Conservation (phyloP, 768 basidiomycete species). For the Hygrophorus pudorinus region DNA sequence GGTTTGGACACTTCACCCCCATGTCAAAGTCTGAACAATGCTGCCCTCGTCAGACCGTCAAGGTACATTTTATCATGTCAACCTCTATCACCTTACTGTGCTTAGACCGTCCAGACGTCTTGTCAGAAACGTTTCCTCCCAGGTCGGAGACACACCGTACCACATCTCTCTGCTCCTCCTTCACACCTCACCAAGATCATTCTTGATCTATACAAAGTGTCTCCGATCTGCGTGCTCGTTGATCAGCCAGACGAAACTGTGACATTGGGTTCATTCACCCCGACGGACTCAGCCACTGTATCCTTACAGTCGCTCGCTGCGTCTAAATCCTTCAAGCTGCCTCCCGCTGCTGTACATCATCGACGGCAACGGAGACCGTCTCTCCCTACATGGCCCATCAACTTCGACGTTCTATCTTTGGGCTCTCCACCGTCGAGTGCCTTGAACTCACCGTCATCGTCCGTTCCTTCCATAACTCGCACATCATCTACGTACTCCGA, state of each 20-base stretch:
- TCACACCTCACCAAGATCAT: slow-evolving; percentile 11
- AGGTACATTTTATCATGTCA: background rate
- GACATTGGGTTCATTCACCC: slow-evolving; percentile 29
- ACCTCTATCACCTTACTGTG: background rate
- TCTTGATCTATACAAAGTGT: slow-evolving; percentile 14
- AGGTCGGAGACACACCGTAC: slow-evolving; percentile 7
- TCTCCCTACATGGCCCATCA: background rate
- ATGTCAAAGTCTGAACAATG: too few species aligned
- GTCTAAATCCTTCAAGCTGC: background rate
- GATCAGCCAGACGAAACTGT: slow-evolving; percentile 16
- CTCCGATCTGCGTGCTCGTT: slow-evolving; percentile 14
- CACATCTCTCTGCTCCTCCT: slow-evolving; percentile 18
- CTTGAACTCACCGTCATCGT: background rate
- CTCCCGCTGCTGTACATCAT: background rate
- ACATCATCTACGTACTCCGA: slow-evolving; percentile 21
- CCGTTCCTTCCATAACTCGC: slow-evolving; percentile 29
- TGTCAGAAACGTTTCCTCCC: background rate
- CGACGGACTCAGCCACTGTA: slow-evolving; percentile 23
- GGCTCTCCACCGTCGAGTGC: background rate
- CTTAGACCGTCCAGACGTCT: background rate
- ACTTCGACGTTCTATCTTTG: background rate
- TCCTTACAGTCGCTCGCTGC: slow-evolving; percentile 16
- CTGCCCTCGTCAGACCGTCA: too few species aligned
- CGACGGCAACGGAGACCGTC: background rate
- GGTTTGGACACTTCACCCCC: too few species aligned